A percentile compares a stretch with the other conserved stretches of the same genome.
Evolutionary conservation across 352 stramenopile species (phyloP).

Genomic region (Pythium biforme): DNA sequence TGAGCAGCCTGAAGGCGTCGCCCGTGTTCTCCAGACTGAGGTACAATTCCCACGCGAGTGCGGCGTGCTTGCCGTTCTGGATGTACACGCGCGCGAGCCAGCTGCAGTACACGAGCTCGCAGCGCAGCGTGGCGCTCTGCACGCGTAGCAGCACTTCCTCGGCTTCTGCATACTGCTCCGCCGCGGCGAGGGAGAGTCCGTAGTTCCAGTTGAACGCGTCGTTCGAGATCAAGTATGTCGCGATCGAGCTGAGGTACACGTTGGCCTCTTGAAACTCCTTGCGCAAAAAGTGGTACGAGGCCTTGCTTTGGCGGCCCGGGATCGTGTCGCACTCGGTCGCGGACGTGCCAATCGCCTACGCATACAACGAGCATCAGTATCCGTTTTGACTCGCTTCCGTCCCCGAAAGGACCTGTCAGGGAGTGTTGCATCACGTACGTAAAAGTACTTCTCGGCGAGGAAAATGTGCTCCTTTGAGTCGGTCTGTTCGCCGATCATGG

Average conservation of each 20-base stretch:
- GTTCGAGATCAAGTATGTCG: conserved; percentile 43
- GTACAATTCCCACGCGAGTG: conserved; percentile 64
- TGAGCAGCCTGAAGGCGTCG: conserved; percentile 51
- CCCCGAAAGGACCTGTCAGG: too few species aligned
- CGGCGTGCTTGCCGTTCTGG: conserved; percentile 26
- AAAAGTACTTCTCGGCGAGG: conserved; percentile 67
- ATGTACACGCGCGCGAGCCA: conserved; percentile 70
- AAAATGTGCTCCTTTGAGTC: conserved; percentile 69
- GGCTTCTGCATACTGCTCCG: conserved; percentile 44
- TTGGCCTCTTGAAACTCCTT: conserved; percentile 64
- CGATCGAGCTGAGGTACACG: conserved; percentile 70
- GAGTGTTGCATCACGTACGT: conserved; percentile 29
- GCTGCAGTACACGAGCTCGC: conserved; percentile 40
- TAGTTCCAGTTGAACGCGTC: conserved; percentile 86
- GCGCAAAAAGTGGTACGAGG: conserved; percentile 62
- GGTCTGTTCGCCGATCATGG: conserved; percentile 55
- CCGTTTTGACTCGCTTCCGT: too few species aligned
- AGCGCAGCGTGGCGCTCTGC: conserved; percentile 29
- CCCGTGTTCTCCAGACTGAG: conserved; percentile 49
- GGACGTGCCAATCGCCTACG: conserved; percentile 42
- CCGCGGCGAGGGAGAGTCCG: conserved; percentile 51
- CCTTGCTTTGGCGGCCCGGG: conserved; percentile 66
- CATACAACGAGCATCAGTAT: too few species aligned
- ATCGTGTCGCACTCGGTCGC: conserved; percentile 61
- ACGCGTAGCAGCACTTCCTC: conserved; percentile 59